Base-by-base conservation (phyloP, 2,329 filamentous ascomycete species). In the Ascosphaera aggregata region DNA sequence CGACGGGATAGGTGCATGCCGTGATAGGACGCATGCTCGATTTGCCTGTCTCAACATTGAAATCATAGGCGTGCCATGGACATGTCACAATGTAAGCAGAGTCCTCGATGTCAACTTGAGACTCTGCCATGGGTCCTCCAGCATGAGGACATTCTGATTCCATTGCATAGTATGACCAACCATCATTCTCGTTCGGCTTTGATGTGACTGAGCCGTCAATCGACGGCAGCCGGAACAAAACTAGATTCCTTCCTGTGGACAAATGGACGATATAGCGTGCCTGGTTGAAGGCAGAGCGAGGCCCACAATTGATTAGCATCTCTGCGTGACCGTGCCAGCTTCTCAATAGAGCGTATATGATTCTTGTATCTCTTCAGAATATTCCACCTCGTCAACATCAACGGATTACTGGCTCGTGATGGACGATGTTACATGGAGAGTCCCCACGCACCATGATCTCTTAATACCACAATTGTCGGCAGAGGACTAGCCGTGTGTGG, bases 61-160 rank as follows among this genome's bases (percentile, higher is more conserved):
- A 64, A 45, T 64, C 61, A 44, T 64, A 64, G 2, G 61, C 61
- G 47, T 64, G 61, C 61, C 61, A 64, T 11, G 61, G 61, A 42
- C 61, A 64, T 1, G 60, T 62, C 15, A 55, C 60, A 18, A 64
- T 48, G 43, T 64, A 64, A 1, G 59, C 58, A 0, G 60, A 63
- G 42, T 64, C 61, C 42, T 64, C 61, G 39, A 64, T 64, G 40
- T 64, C 61, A 18, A 64, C 54, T 5, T 56, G 53, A 1, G 60
- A 59, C 15, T 63, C 59, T 4, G 54, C 48, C 60, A 64, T 62
- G 0, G 61, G 61, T 0, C 61, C 61, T 7, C 61, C 61, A 0
- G 61, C 60, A 43, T 63, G 61, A 2, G 61, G 61, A 37, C 61
- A 64, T 40, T 62, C 58, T 0, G 61, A 60, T 44, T 63, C 60